Evolutionary conservation across 441 rosid genomes (phyloP), one percentile per base, ranked within the genome.

Genomic region (Euphorbia celastroides): DNA sequence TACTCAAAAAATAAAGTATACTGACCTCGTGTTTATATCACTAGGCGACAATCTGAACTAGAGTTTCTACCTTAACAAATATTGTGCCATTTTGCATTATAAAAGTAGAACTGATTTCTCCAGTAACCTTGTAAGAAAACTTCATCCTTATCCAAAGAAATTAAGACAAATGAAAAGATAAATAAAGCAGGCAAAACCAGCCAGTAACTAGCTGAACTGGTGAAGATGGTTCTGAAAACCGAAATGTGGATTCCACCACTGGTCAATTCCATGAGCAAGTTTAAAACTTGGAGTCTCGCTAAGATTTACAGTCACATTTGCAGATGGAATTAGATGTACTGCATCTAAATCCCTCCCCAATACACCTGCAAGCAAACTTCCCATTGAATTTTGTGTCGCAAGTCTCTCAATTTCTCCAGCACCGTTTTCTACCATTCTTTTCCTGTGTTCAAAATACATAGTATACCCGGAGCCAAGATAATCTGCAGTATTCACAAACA

Each of bases 401-500:
- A 57, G 36, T 57, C 20, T 27, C 34, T 27, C 61, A 57, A 30
- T 26, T 16, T 57, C 11, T 30, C 61, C 38, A 57, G 22, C 38
- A 14, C 44, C 44, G 8, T 7, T 38, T 14, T 38, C 44, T 38
- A 27, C 38, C 61, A 57, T 30, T 9, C 9, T 3, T 16, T 14
- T 57, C 61, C 34, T 57, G 7, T 27, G 19, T 28, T 16, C 20
- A 27, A 57, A 57, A 57, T 57, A 25, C 36, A 7, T 10, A 5
- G 5, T 14, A 17, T 57, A 57, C 36, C 32, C 3, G 7, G 61
- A 57, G 61, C 38, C 31, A 57, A 57, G 31, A 57, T 7, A 31
- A 57, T 57, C 61, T 14, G 19, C 38, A 27, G 38, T 20, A 30
- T 57, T 57, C 34, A 57, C 61, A 57, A 57, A 57, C 23, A 57